These are phyloP conservation scores for Micractinium sp. DNA, from an alignment of 139 green algal species.

Conservation along the genomic window DNA sequence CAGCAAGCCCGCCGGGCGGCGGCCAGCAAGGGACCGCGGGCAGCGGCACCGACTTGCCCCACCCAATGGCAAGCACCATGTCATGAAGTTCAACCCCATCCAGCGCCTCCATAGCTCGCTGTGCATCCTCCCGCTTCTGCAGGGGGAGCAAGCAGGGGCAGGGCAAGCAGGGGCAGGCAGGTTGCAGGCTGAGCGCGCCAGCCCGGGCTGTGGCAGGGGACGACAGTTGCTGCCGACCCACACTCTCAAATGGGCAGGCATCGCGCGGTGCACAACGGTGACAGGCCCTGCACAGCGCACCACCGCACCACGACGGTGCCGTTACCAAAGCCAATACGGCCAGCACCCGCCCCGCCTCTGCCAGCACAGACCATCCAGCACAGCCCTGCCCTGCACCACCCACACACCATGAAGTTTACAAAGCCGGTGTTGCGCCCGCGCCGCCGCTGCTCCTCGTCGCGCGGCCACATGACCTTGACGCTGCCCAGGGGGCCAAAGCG, in stretches of 20 bases:
- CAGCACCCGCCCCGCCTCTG: background rate
- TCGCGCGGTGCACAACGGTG: too few species aligned
- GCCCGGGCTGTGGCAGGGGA: background rate
- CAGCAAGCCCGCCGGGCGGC: constrained; percentile 32
- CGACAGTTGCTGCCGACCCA: background rate
- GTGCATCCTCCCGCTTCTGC: constrained; percentile 76
- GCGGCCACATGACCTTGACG: constrained; percentile 99
- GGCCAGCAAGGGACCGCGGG: constrained; percentile 81
- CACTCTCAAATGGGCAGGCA: too few species aligned
- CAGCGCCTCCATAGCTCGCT: constrained; percentile 79
- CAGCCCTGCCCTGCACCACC: background rate
- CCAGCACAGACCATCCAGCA: background rate
- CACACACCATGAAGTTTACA: constrained; percentile 94
- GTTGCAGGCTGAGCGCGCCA: background rate
- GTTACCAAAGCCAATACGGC: background rate
- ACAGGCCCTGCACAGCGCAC: too few species aligned
- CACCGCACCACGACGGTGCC: background rate
- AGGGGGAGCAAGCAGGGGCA: background rate
- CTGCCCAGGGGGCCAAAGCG: constrained; percentile 90
- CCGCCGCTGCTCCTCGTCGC: constrained; percentile 90
- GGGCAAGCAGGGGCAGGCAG: background rate
- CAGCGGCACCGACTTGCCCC: constrained; percentile 91
- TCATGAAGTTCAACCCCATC: constrained; percentile 83
- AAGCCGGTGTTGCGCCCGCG: constrained; percentile 93
- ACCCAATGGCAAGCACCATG: constrained; percentile 87